These are phyloP conservation scores for Scorias spongiosa DNA, from an alignment of 2,329 filamentous ascomycete species.

Conservation along the genomic window DNA sequence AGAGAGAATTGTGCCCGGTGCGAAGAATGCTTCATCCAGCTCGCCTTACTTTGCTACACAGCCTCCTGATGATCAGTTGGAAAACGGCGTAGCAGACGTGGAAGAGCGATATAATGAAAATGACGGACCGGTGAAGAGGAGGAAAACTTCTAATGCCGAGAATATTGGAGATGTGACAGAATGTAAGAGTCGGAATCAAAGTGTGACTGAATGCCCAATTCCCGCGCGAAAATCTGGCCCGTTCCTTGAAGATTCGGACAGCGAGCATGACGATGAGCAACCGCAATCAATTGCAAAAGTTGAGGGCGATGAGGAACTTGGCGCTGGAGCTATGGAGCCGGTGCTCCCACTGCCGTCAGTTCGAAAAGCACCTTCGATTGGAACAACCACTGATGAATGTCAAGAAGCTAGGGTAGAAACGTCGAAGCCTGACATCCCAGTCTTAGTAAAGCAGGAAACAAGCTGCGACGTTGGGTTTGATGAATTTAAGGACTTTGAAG, in stretches of 20 bases:
- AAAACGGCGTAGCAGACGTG: constrained; percentile 15
- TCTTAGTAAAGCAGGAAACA: constrained; percentile 33
- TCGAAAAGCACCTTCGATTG: not conserved
- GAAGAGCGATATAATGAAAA: constrained; percentile 29
- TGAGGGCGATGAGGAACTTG: not conserved
- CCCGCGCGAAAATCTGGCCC: constrained; percentile 34
- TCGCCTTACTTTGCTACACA: constrained; percentile 3
- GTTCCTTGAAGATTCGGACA: constrained; percentile 58
- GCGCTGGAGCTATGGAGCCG: not conserved
- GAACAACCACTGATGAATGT: not conserved
- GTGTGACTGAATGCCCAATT: constrained; percentile 1
- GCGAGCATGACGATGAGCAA: constrained; percentile 29
- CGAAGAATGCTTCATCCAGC: constrained; percentile 2
- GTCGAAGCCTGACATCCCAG: constrained; percentile 2
- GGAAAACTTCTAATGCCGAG: constrained; percentile 16
- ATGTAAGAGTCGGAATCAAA: constrained; percentile 16
- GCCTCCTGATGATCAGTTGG: constrained; percentile 10
- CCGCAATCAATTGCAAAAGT: constrained; percentile 10
- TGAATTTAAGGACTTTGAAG: constrained; percentile 36
- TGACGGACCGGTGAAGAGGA: constrained; percentile 26
- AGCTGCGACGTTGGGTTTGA: constrained; percentile 31
- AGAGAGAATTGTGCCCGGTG: constrained; percentile 6
- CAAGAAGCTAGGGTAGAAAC: not conserved
- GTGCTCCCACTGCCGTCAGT: not conserved
- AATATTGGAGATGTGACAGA: constrained; percentile 5